phyloP scores from a whole-genome alignment of 192 early-diverging fungal species.

The Backusella sp. region DNA sequence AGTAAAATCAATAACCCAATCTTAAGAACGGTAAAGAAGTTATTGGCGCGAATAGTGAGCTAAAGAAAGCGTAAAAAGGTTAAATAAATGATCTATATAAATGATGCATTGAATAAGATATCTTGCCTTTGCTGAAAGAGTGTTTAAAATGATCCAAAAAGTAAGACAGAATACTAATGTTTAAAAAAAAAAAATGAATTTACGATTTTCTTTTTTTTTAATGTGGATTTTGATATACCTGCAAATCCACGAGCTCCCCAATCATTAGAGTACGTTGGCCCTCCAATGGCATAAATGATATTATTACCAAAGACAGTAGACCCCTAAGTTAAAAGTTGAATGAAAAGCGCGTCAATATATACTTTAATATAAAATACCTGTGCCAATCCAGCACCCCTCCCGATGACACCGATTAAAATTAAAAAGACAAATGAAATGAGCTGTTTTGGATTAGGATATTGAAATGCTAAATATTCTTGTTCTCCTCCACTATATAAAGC shows the following conservation, averaged over 20 bases:
- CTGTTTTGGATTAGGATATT: constrained; percentile 49
- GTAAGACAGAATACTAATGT: background rate
- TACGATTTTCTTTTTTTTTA: no score
- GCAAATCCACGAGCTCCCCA: constrained; percentile 20
- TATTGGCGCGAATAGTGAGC: background rate
- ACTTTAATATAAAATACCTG: background rate
- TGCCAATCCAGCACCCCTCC: constrained; percentile 2
- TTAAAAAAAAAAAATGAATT: background rate
- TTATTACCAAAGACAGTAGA: constrained; percentile 16
- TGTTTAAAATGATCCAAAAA: background rate
- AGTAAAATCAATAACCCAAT: background rate
- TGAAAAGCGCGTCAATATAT: background rate
- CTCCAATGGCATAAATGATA: constrained; percentile 20
- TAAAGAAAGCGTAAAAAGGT: background rate
- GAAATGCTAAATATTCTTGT: constrained; percentile 56
- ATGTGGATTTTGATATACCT: background rate
- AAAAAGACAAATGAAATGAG: constrained; percentile 21
- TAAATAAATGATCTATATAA: background rate
- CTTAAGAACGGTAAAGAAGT: background rate
- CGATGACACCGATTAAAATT: constrained; percentile 14
- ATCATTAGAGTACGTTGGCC: constrained; percentile 12
- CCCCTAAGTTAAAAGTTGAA: background rate
- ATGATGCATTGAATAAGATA: background rate
- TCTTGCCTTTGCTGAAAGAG: background rate
- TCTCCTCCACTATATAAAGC: constrained; percentile 56